phyloP scores from a whole-genome alignment of 176 grass and related monocot species.

The Cocos nucifera region DNA sequence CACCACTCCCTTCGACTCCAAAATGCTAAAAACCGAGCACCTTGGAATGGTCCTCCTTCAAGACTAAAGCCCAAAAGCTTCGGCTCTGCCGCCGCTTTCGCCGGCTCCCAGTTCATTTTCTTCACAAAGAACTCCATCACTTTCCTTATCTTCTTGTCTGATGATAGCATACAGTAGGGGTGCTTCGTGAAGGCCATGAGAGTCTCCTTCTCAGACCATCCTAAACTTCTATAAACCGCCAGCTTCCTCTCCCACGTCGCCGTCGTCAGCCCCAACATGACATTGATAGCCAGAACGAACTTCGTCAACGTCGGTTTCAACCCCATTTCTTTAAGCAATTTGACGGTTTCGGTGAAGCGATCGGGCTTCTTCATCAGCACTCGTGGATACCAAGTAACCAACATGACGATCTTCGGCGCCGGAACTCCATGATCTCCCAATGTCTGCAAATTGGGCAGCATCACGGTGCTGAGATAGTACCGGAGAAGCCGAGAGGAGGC shows the following conservation, averaged over 20 bases:
- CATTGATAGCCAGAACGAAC: constrained; percentile 4
- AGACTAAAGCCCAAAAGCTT: not conserved
- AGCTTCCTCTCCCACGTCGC: constrained; percentile 30
- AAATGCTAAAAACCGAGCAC: too few relatives aligned
- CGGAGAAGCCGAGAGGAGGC: constrained; percentile 4
- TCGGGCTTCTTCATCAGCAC: not conserved
- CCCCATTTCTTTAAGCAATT: constrained; percentile 12
- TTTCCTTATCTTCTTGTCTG: constrained; percentile 20
- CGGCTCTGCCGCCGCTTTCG: not conserved
- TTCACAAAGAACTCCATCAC: constrained; percentile 7
- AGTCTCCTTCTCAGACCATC: constrained; percentile 25
- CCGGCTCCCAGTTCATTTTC: constrained; percentile 18
- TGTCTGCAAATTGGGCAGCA: constrained; percentile 1
- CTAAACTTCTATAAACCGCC: constrained; percentile 15
- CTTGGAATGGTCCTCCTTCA: too few relatives aligned
- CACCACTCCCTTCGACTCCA: too few relatives aligned
- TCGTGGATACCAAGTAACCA: not conserved
- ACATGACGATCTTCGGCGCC: not conserved
- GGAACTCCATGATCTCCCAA: constrained; percentile 9
- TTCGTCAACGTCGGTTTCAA: constrained; percentile 5
- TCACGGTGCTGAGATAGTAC: not conserved
- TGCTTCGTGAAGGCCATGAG: constrained; percentile 21
- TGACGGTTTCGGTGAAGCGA: constrained; percentile 9
- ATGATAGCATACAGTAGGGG: constrained; percentile 6
- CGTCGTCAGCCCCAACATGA: constrained; percentile 11